Evolutionary conservation across 2,329 filamentous ascomycete genomes (phyloP).

Genomic region (Onygenales sp.): DNA sequence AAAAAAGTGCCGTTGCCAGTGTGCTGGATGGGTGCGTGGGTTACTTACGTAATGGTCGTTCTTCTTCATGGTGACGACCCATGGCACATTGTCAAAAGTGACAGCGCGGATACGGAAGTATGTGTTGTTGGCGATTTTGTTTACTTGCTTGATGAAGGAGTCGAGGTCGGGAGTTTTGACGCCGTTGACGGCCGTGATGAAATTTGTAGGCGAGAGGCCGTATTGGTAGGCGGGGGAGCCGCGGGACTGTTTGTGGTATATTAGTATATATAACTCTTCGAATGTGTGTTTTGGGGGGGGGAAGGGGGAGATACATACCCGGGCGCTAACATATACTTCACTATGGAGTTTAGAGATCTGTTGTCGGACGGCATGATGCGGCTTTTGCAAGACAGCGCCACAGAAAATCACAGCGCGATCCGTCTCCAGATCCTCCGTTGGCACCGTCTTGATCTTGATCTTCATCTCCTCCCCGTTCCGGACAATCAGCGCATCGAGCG

Average conservation of each 20-base stretch:
- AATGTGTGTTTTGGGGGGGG: not conserved
- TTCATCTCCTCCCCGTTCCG: constrained; percentile 71
- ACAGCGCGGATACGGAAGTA: constrained; percentile 97
- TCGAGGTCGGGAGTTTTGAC: constrained; percentile 73
- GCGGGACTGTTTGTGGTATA: constrained; percentile 42
- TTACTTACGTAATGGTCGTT: constrained; percentile 76
- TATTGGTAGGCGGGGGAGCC: constrained; percentile 83
- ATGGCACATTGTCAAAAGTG: constrained; percentile 95
- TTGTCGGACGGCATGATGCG: constrained; percentile 91
- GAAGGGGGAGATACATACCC: constrained; percentile 33
- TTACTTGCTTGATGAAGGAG: constrained; percentile 69
- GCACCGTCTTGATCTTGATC: constrained; percentile 72
- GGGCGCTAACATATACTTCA: constrained; percentile 88
- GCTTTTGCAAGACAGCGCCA: constrained; percentile 82
- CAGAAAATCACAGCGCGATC: constrained; percentile 89
- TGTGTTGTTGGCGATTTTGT: constrained; percentile 87
- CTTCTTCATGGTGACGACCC: constrained; percentile 99
- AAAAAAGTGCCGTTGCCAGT: not conserved
- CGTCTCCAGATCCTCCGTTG: constrained; percentile 85
- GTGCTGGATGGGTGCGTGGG: not conserved
- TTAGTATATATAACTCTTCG: not conserved
- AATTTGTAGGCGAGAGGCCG: constrained; percentile 89
- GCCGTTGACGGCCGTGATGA: constrained; percentile 93
- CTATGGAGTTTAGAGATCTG: constrained; percentile 95
- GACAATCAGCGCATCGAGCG: constrained; percentile 75